A percentile compares a stretch with the other conserved stretches of the same genome.
phyloP scores from a whole-genome alignment of 73 alveolate genomes.

The Paramecium pentaurelia region DNA sequence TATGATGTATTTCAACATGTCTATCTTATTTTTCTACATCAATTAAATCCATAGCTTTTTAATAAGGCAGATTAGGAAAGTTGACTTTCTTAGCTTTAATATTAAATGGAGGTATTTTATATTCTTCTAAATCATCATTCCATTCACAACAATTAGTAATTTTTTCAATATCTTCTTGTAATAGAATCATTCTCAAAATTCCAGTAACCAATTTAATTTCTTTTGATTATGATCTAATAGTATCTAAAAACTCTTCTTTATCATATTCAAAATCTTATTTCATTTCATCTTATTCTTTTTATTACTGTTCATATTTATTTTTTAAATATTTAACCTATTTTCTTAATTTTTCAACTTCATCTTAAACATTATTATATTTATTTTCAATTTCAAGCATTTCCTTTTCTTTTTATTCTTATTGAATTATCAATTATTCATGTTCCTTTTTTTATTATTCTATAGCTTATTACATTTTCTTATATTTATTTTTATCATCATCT shows the following conservation, averaged over 20 bases:
- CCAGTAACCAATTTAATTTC: constrained; percentile 50
- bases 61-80: constrained; percentile 57
- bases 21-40: not conserved
- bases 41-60: constrained; percentile 10
- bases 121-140: constrained; percentile 57
- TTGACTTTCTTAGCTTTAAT: constrained; percentile 47
- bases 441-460: constrained; percentile 69
- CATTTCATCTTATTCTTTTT: constrained; percentile 48
- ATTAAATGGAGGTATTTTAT: constrained; percentile 61
- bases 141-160: constrained; percentile 46
- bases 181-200: constrained; percentile 39
- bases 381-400: constrained; percentile 59
- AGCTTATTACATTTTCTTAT: constrained; percentile 64
- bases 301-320: constrained; percentile 14
- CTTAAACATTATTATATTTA: constrained; percentile 53
- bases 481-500: constrained; percentile 73
- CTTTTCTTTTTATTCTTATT: constrained; percentile 59
- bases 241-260: constrained; percentile 64
- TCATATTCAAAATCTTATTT: constrained; percentile 59
- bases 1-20: not conserved
- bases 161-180: constrained; percentile 52
- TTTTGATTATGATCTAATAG: constrained; percentile 44
- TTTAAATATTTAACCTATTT: constrained; percentile 19
- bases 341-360: constrained; percentile 62
- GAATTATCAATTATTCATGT: constrained; percentile 66